Percentiles rank a stretch among this genome's conserved stretches.
phyloP scores from a whole-genome alignment of 306 rosid species.

The Mimosa bimucronata region DNA sequence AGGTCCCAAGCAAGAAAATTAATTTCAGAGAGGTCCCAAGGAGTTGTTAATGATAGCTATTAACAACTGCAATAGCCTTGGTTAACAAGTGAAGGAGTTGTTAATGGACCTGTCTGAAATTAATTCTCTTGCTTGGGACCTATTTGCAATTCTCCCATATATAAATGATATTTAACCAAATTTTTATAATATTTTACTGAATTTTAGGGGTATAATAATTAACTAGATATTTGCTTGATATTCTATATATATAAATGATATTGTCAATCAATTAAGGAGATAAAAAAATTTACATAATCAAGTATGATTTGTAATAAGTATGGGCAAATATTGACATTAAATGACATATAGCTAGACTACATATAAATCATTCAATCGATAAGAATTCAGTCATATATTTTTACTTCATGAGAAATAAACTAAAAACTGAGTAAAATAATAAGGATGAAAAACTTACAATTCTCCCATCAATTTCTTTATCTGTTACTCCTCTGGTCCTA shows the following conservation, averaged over 20 bases:
- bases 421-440: not conserved
- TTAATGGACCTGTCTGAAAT: no score
- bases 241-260: not conserved
- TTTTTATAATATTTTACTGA: not conserved
- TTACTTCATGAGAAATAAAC: not conserved
- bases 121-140: no score
- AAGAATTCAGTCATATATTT: not conserved
- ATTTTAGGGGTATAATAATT: not conserved
- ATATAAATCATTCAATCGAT: not conserved
- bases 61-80: no score
- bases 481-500: no score
- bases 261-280: not conserved
- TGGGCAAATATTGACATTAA: not conserved
- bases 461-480: not conserved
- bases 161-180: not conserved
- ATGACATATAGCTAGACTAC: not conserved
- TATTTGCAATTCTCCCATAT: no score
- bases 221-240: not conserved
- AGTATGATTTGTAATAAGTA: not conserved
- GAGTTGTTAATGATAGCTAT: no score
- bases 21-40: no score
- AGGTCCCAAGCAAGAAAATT: no score
- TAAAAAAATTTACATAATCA: not conserved
- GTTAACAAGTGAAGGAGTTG: no score
- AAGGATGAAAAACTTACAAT: not conserved